These are phyloP conservation scores for Dioscorea cayenensis DNA, from an alignment of 116 monocot genomes.

Conservation along the genomic window DNA sequence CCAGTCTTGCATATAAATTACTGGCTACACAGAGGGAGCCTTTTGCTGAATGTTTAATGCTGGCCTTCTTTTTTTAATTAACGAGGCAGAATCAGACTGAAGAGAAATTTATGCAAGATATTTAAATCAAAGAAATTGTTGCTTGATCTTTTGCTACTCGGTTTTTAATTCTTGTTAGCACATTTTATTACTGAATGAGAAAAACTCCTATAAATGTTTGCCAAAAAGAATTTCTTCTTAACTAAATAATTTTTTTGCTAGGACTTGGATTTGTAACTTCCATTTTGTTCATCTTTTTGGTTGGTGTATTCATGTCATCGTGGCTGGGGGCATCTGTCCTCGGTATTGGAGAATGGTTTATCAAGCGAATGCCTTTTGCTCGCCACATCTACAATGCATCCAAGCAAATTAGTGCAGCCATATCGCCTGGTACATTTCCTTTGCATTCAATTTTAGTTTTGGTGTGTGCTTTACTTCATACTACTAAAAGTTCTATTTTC, in stretches of 20 bases:
- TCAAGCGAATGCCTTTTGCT: conserved; percentile 85
- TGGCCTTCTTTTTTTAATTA: not conserved
- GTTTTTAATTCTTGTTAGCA: not conserved
- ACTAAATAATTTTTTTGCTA: conserved; percentile 14
- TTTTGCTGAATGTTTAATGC: not conserved
- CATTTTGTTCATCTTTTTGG: conserved; percentile 75
- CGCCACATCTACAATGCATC: conserved; percentile 87
- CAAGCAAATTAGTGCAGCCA: conserved; percentile 82
- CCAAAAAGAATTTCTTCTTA: not conserved
- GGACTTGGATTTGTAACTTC: conserved; percentile 86
- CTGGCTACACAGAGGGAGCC: not conserved
- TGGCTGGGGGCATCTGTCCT: conserved; percentile 86
- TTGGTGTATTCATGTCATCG: conserved; percentile 87
- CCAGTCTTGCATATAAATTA: too few relatives aligned
- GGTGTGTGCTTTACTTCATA: not conserved
- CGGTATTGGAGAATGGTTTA: conserved; percentile 82
- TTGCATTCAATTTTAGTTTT: not conserved
- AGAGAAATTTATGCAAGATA: not conserved
- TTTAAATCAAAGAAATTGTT: not conserved
- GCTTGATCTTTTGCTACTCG: not conserved
- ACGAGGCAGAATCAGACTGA: not conserved
- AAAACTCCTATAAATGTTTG: too few relatives aligned
- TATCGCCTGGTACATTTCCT: conserved; percentile 62
- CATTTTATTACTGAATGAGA: not conserved
- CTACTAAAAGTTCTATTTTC: conserved; percentile 12